phyloP scores from a whole-genome alignment of 306 rosid species.

The Styphnolobium japonicum region DNA sequence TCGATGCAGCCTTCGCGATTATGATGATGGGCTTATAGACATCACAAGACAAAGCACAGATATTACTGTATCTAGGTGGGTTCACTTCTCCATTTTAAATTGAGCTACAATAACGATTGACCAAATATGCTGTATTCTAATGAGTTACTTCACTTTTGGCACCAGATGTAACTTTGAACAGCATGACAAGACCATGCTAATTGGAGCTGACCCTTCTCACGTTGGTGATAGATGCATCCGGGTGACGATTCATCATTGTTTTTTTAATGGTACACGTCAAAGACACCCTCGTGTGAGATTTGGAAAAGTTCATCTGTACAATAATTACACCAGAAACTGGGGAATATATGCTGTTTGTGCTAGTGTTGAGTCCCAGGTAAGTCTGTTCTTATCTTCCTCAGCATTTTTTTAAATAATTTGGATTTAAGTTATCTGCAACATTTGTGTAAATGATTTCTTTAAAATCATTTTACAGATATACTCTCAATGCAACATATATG shows the following conservation, averaged over 20 bases:
- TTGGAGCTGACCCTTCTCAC: slow-evolving; percentile 87
- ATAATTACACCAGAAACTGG: slow-evolving; percentile 92
- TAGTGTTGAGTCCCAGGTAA: slow-evolving; percentile 91
- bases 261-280: slow-evolving; percentile 87
- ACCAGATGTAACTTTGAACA: slow-evolving; percentile 75
- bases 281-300: slow-evolving; percentile 89
- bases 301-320: slow-evolving; percentile 87
- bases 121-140: slow-evolving; percentile 1
- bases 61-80: slow-evolving; percentile 83
- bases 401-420: neutral
- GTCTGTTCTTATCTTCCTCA: neutral
- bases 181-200: slow-evolving; percentile 93
- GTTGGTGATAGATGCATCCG: slow-evolving; percentile 79
- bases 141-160: slow-evolving; percentile 17
- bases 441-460: neutral
- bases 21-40: slow-evolving; percentile 90
- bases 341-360: slow-evolving; percentile 93
- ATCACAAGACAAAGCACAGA: slow-evolving; percentile 89
- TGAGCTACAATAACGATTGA: neutral
- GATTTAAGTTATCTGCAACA: neutral
- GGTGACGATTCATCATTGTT: slow-evolving; percentile 95
- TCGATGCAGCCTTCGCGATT: slow-evolving; percentile 83
- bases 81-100: slow-evolving; percentile 13
- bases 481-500: slow-evolving; percentile 76
- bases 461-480: slow-evolving; percentile 50